phyloP scores from a whole-genome alignment of 768 basidiomycete species.

The Arthromyces matolae region DNA sequence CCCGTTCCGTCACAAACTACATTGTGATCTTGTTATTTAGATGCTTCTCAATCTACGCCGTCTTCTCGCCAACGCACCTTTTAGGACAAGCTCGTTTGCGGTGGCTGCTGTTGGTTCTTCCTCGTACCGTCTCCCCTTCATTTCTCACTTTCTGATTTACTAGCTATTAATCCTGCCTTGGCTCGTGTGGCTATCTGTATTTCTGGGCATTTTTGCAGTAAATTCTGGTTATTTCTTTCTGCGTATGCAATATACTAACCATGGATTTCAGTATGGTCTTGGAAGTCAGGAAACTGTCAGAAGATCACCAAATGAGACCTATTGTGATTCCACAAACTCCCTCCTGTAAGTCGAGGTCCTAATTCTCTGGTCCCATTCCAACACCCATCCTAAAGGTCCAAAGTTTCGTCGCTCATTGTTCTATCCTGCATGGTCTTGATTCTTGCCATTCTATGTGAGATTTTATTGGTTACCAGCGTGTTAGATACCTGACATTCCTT shows the following conservation, averaged over 20 bases:
- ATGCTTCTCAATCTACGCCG: conserved; percentile 26
- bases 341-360: conserved; percentile 13
- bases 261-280: conserved; percentile 27
- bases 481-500: neutral
- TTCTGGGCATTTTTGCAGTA: conserved; percentile 24
- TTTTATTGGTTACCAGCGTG: neutral
- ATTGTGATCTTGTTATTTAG: conserved; percentile 11
- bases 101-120: conserved; percentile 18
- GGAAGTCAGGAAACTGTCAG: conserved; percentile 19
- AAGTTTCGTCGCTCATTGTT: conserved; percentile 24
- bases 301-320: conserved; percentile 26
- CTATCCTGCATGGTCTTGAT: conserved; percentile 18
- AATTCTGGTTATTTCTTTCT: neutral
- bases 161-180: conserved; percentile 27
- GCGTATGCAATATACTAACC: no score
- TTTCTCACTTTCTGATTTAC: neutral
- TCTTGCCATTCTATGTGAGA: conserved; percentile 21
- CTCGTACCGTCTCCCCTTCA: neutral
- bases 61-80: conserved; percentile 15
- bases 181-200: conserved; percentile 22
- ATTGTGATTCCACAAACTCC: conserved; percentile 24
- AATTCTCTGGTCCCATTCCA: neutral
- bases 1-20: neutral
- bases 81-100: conserved; percentile 15
- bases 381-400: conserved; percentile 16